Conservation (phyloP, 2,329 filamentous ascomycete species). For the Lachnellula occidentalis region DNA sequence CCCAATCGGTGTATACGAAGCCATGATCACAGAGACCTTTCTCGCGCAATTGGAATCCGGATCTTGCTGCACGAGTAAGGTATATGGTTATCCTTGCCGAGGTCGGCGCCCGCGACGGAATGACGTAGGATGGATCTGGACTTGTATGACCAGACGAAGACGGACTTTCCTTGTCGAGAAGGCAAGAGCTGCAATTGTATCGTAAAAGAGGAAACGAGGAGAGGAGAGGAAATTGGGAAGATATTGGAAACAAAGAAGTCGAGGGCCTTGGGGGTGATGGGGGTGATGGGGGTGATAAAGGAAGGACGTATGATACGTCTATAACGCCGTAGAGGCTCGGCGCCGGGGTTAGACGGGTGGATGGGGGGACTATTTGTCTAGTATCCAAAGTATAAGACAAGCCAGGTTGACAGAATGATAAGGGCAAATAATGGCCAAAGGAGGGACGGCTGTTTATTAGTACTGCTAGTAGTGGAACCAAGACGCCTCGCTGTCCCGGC, state of each 20-base stretch:
- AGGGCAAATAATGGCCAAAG: too few species aligned
- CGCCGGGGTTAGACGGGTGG: neutral
- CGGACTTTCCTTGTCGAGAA: neutral
- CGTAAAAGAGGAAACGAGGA: neutral
- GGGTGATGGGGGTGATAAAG: neutral
- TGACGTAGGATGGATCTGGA: neutral
- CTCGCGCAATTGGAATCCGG: constrained; percentile 3
- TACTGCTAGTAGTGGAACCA: constrained; percentile 2
- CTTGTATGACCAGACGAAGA: neutral
- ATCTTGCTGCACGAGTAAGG: neutral
- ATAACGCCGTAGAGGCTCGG: neutral
- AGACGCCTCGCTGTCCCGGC: constrained; percentile 3
- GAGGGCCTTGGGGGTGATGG: too few species aligned
- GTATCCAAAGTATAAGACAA: neutral
- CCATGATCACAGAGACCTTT: constrained; percentile 13
- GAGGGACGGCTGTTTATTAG: constrained; percentile 8
- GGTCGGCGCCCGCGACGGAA: constrained; percentile 9
- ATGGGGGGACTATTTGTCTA: neutral
- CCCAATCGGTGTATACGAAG: constrained; percentile 37
- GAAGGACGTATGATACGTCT: neutral
- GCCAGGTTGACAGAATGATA: constrained; percentile 1
- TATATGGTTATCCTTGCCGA: constrained; percentile 11
- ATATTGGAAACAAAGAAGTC: too few species aligned
- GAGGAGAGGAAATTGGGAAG: neutral
- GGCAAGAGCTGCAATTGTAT: neutral